Conservation (phyloP, 2,329 filamentous ascomycete species). For the Diaporthe citri region DNA sequence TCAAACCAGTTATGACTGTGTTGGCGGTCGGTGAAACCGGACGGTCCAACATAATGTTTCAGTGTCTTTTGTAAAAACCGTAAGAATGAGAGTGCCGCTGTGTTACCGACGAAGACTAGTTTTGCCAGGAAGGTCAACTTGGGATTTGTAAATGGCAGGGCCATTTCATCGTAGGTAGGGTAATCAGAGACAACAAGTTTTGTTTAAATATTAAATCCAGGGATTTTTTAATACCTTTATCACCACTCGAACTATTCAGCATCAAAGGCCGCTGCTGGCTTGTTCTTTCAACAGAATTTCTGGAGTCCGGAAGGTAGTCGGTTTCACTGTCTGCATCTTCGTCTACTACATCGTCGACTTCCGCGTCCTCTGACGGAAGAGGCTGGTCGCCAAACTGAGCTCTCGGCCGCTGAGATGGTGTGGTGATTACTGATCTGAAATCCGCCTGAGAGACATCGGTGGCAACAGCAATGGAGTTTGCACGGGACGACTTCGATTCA, state of each 20-base stretch:
- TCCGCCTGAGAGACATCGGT: neutral
- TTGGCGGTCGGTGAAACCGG: slow-evolving; percentile 34
- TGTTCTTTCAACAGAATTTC: slow-evolving; percentile 9
- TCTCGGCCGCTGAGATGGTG: neutral
- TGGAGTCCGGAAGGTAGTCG: slow-evolving; percentile 24
- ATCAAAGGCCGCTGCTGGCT: slow-evolving; percentile 30
- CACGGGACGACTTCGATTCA: neutral
- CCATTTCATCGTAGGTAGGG: neutral
- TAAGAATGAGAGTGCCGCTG: slow-evolving; percentile 36
- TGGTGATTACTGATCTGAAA: neutral
- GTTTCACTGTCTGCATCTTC: slow-evolving; percentile 35
- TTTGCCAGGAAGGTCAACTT: neutral
- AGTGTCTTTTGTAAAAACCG: slow-evolving; percentile 34
- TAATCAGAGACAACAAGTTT: neutral
- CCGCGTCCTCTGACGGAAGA: neutral
- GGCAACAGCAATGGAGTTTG: slow-evolving; percentile 19
- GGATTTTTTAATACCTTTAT: slow-evolving; percentile 24
- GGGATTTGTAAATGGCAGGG: neutral
- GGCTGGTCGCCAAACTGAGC: neutral
- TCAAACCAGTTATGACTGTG: slow-evolving; percentile 35
- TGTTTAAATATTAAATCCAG: neutral
- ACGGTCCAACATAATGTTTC: slow-evolving; percentile 35
- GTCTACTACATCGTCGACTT: neutral
- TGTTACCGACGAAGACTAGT: slow-evolving; percentile 37
- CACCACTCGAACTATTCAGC: slow-evolving; percentile 34